phyloP scores from a whole-genome alignment of 768 basidiomycete species.

The Boletus rubroflammeus region DNA sequence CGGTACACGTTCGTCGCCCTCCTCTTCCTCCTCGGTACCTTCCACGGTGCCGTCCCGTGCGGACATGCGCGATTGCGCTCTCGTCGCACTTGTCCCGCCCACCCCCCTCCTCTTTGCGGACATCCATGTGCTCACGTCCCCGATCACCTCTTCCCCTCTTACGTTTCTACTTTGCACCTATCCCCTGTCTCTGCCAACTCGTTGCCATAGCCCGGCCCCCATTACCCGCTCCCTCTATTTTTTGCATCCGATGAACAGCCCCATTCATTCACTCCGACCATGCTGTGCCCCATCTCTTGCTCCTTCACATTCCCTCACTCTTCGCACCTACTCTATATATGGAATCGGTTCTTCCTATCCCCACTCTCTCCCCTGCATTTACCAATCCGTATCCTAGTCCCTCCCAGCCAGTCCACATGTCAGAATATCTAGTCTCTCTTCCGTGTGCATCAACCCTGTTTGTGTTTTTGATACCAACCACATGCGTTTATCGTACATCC shows the following conservation, averaged over 20 bases:
- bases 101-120: not conserved
- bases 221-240: not conserved
- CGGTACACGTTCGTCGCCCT: slow-evolving; percentile 5
- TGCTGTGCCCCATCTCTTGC: slow-evolving; percentile 7
- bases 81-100: slow-evolving; percentile 1
- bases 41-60: slow-evolving; percentile 7
- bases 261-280: not conserved
- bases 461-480: not conserved
- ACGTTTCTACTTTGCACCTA: too few species aligned
- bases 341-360: not conserved
- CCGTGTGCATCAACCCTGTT: not conserved
- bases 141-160: too few species aligned
- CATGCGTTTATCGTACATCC: not conserved
- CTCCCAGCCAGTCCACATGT: not conserved
- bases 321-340: slow-evolving; percentile 11
- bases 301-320: too few species aligned
- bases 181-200: not conserved
- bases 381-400: not conserved
- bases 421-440: not conserved
- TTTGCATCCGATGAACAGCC: slow-evolving; percentile 10
- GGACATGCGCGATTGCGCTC: slow-evolving; percentile 15
- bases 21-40: not conserved
- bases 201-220: not conserved
- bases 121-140: too few species aligned
- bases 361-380: not conserved